A percentile compares a stretch with the other conserved stretches of the same genome.
These are phyloP conservation scores for Aspergillus nidulans DNA, from an alignment of 495 filamentous ascomycete species.

Conservation along the genomic window DNA sequence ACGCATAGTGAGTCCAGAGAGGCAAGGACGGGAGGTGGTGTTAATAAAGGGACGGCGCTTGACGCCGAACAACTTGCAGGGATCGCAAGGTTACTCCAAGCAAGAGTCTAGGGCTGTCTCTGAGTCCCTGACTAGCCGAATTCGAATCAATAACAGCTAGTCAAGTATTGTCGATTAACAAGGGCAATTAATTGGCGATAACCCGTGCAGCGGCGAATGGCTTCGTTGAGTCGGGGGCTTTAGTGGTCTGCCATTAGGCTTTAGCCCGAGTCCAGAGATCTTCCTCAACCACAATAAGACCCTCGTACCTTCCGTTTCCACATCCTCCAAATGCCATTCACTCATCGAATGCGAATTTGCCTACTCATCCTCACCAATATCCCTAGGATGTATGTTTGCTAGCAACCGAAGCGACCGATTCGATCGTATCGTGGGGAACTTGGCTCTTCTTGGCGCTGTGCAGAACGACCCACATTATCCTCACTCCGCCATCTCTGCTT, in stretches of 20 bases:
- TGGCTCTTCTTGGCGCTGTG: slow-evolving; percentile 8
- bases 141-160: background rate
- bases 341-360: background rate
- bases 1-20: background rate
- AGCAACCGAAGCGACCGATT: background rate
- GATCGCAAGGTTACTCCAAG: background rate
- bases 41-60: background rate
- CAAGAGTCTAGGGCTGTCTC: background rate
- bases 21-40: background rate
- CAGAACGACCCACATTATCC: background rate
- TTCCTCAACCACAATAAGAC: background rate
- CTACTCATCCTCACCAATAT: background rate
- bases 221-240: background rate
- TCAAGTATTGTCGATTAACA: background rate
- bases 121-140: slow-evolving; percentile 2
- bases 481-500: slow-evolving; percentile 4
- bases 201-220: background rate
- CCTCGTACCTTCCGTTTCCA: background rate
- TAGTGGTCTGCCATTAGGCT: background rate
- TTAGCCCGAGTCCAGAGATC: background rate
- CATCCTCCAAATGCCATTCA: background rate
- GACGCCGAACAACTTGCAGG: background rate
- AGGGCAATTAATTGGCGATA: background rate
- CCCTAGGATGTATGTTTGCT: background rate
- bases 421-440: background rate